Conservation (phyloP, 345 rosid species). For the thale cress (Arabidopsis thaliana) region DNA sequence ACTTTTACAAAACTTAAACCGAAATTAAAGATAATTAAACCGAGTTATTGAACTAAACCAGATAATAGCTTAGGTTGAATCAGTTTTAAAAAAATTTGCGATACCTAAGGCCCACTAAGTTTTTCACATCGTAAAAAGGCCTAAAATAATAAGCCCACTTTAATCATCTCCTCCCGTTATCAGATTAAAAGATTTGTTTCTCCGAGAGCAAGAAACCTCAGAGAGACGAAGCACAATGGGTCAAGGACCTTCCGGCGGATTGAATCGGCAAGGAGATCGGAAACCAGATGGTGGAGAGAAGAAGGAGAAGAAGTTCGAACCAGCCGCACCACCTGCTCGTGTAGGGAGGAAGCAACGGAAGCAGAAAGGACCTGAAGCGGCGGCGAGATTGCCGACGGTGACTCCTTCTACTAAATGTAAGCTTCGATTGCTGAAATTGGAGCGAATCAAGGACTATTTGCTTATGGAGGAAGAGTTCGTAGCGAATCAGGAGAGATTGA, state of each 20-base stretch:
- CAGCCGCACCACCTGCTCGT: conserved; percentile 87
- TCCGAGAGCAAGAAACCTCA: conserved; percentile 31
- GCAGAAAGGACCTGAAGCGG: conserved; percentile 92
- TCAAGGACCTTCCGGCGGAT: conserved; percentile 82
- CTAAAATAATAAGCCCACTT: not conserved
- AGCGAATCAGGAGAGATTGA: conserved; percentile 82
- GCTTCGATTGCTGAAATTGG: conserved; percentile 78
- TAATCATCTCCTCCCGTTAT: not conserved
- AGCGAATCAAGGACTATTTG: conserved; percentile 84
- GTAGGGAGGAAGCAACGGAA: conserved; percentile 89
- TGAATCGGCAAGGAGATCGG: conserved; percentile 78
- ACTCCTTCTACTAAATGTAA: conserved; percentile 86
- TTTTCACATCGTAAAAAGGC: not conserved
- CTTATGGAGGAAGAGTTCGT: conserved; percentile 97
- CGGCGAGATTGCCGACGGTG: conserved; percentile 82
- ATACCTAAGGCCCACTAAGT: not conserved
- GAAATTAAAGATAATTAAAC: too few relatives aligned
- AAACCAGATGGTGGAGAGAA: conserved; percentile 73
- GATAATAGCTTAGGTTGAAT: too few relatives aligned
- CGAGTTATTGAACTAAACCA: too few relatives aligned
- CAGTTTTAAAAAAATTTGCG: too few relatives aligned
- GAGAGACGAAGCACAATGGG: conserved; percentile 56
- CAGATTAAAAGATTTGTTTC: conserved; percentile 31
- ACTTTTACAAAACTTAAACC: too few relatives aligned
- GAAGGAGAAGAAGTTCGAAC: conserved; percentile 93